Evolutionary conservation across 805 yeast genomes (phyloP).

Genomic region (Suhomyces emberorum): DNA sequence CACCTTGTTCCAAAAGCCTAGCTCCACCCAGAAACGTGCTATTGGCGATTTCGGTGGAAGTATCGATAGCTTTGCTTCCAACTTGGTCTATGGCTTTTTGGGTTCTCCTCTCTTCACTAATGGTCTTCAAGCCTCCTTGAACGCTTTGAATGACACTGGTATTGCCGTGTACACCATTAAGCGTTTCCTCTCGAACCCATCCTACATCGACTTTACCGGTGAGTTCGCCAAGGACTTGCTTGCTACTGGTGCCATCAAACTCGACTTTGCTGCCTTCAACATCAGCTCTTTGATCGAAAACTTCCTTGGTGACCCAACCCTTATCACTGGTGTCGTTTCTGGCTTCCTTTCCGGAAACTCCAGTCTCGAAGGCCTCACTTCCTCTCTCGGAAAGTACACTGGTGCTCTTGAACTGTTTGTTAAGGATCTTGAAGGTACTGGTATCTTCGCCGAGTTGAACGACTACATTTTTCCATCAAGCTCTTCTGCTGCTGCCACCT

Average conservation of each 20-base stretch:
- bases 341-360: conserved; percentile 21
- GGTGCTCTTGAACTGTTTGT: conserved; percentile 30
- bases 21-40: conserved; percentile 10
- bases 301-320: conserved; percentile 23
- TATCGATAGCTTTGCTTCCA: conserved; percentile 26
- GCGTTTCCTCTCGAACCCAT: conserved; percentile 30
- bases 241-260: conserved; percentile 23
- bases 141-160: conserved; percentile 41
- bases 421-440: conserved; percentile 31
- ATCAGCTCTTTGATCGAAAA: conserved; percentile 21
- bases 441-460: conserved; percentile 38
- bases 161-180: conserved; percentile 37
- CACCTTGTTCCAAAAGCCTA: conserved; percentile 5
- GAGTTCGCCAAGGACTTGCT: conserved; percentile 26
- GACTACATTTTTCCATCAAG: conserved; percentile 27
- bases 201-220: conserved; percentile 36
- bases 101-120: conserved; percentile 24
- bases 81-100: conserved; percentile 26
- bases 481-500: conserved; percentile 9
- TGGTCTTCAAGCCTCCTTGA: conserved; percentile 24
- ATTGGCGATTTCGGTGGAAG: conserved; percentile 14
- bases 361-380: conserved; percentile 9
- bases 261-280: conserved; percentile 22
- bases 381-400: conserved; percentile 22
- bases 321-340: conserved; percentile 19